Conservation (phyloP, 352 stramenopile genomes). For the Phytophthora multivora region DNA sequence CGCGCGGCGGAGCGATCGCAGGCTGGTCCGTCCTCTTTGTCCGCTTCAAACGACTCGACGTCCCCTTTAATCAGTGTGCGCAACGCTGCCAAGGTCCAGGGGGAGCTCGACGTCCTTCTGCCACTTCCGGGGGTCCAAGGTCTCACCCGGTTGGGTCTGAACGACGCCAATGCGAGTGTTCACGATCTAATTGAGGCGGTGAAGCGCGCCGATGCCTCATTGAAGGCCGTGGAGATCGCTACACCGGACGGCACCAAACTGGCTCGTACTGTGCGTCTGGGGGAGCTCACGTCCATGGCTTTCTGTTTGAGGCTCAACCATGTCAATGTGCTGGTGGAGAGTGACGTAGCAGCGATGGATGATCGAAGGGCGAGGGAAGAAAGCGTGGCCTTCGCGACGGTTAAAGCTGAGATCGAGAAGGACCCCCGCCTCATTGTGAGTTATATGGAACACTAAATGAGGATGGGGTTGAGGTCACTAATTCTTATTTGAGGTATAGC, state of each 20-base stretch:
- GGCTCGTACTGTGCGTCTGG: constrained; percentile 64
- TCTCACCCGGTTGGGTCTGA: constrained; percentile 52
- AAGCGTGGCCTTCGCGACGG: constrained; percentile 63
- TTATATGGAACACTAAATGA: not conserved
- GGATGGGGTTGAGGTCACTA: not conserved
- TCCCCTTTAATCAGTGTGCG: constrained; percentile 50
- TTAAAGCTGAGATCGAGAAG: constrained; percentile 68
- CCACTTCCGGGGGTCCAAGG: constrained; percentile 61
- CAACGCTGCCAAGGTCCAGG: constrained; percentile 41
- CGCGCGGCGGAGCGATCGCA: constrained; percentile 20
- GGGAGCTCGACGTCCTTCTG: constrained; percentile 60
- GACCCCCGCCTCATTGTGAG: constrained; percentile 57
- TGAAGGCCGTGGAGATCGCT: constrained; percentile 73
- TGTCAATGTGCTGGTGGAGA: constrained; percentile 61
- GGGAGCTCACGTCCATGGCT: constrained; percentile 63
- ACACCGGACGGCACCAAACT: constrained; percentile 71
- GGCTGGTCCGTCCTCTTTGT: not conserved
- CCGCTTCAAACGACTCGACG: constrained; percentile 1
- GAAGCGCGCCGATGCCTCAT: constrained; percentile 47
- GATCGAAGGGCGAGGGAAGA: constrained; percentile 39
- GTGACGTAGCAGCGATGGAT: constrained; percentile 39
- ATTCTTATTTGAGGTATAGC: constrained; percentile 31
- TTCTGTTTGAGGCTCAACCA: constrained; percentile 80
- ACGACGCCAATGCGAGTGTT: constrained; percentile 46
- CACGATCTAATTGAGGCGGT: constrained; percentile 62